phyloP scores from a whole-genome alignment of 2,329 filamentous ascomycete species.

The Pseudomassariella vexata region DNA sequence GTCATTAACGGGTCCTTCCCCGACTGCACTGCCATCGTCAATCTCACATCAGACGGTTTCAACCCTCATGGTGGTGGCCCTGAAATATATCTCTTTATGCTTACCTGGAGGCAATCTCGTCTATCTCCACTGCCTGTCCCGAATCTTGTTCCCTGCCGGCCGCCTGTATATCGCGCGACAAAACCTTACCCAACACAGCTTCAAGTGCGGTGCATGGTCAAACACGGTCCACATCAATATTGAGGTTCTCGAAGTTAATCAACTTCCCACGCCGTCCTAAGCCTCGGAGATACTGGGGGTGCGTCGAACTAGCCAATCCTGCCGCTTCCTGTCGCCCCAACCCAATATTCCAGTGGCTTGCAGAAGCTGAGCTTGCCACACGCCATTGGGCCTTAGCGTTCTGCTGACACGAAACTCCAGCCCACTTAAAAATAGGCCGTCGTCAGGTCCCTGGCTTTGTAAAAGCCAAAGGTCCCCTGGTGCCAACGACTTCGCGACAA shows the following conservation, averaged over 20 bases:
- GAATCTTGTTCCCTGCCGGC: no score
- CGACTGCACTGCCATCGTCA: no score
- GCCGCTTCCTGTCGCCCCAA: constrained; percentile 1
- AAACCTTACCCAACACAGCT: no score
- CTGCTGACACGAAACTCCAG: neutral
- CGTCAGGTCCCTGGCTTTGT: constrained; percentile 1
- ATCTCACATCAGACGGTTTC: no score
- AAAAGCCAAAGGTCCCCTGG: neutral
- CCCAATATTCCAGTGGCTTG: constrained; percentile 3
- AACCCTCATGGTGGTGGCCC: no score
- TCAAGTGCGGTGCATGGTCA: neutral
- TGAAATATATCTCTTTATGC: no score
- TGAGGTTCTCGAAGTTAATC: no score
- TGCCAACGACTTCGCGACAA: neutral
- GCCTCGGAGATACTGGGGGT: constrained; percentile 1
- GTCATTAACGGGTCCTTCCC: no score
- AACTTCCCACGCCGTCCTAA: constrained; percentile 1
- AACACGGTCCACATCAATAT: neutral
- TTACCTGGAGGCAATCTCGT: no score
- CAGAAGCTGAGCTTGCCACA: constrained; percentile 1
- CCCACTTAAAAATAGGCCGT: constrained; percentile 3
- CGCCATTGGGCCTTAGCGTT: constrained; percentile 4
- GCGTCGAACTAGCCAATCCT: constrained; percentile 1
- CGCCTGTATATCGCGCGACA: no score
- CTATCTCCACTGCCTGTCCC: no score